Evolutionary conservation across 805 yeast genomes (phyloP), one percentile per base, ranked within the genome.

Genomic region (Sungouiozyma intestinalis): DNA sequence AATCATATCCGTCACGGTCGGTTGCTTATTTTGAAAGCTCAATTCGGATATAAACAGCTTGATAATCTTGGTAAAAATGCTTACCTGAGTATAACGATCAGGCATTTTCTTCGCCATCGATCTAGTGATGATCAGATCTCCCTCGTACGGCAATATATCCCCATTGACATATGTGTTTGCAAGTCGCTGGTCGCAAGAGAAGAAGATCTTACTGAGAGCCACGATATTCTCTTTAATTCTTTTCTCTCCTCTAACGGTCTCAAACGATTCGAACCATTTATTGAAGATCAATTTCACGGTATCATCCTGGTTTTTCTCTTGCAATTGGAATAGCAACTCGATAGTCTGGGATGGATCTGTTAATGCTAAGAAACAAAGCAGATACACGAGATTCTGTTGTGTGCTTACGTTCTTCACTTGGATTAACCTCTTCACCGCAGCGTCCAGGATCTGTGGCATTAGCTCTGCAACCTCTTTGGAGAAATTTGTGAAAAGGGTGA

Each of bases 231-330:
- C 76, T 47, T 74, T 70, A 39, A 88, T 85, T 44, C 77, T 77
- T 20, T 78, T 83, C 43, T 72, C 78, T 0, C 97, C 96, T 45
- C 90, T 70, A 33, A 88, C 74, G 2, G 81, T 77, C 51, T 85
- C 90, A 60, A 85, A 88, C 2, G 85, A 73, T 19, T 75, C 76
- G 39, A 90, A 72, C 97, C 97, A 92, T 40, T 83, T 79, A 2
- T 81, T 79, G 40, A 90, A 58, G 1, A 85, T 75, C 3, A 72
- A 61, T 18, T 65, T 65, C 8, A 87, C 64, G 1, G 82, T 80
- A 19, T 68, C 52, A 3, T 33, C 43, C 2, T 64, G 64, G 15
- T 50, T 55, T 6, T 50, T 57, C 7, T 66, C 43, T 4, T 49
- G 48, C 43, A 74, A 64, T 7, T 62, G 60, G 16, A 68, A 64